Base-by-base conservation (phyloP, 1,284 basidiomycete genomes). In the Cystobasidiaceae sp. region DNA sequence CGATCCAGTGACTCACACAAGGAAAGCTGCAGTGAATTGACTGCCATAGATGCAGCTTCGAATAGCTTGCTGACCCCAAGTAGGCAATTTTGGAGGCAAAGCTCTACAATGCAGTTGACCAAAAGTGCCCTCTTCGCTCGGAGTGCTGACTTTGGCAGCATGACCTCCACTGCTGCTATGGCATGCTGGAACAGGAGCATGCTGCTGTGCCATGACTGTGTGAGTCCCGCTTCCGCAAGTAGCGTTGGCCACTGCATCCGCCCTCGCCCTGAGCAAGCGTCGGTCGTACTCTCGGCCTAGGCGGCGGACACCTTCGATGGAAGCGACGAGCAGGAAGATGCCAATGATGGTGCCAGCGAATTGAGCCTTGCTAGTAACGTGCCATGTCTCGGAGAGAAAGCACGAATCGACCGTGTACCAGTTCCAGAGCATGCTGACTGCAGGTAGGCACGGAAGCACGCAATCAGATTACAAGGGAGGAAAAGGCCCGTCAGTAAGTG, bases 271-370 rank as follows among this genome's bases (percentile, higher is more conserved):
- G 6, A 72, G 68, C 51, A 79, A 66, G n/a, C 69, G 59, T 32
- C 76, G 69, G 67, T 80, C 79, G 69, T 77, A 78, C 66, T 78
- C 77, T 55, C 79, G 72, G 7, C 71, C 74, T 17, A 74, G 37
- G 30, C 78, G 72, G 46, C 78, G 74, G 7, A 79, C 67, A 21
- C 67, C 71, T 68, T 80, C 78, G 60, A 79, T 75, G 0, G 73
- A 68, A 39, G 78, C 74, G 66, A 75, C 75, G 27, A 79, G 73
- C 68, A 77, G 69, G 72, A 79, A 77, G 69, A 80, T 71, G 55
- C 77, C 78, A 59, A 79, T 72, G 58, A 79, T 69, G 7, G 69
- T 73, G 8, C 78, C 78, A 8, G 75, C 78, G 62, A 77, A 79
- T 67, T 68, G 73, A 45, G 71, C 77, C 55, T 74, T 74, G 33